Evolutionary conservation across 2,329 filamentous ascomycete species (phyloP), one percentile per base, ranked within the genome.

Genomic region (Tolypocladium capitatum): DNA sequence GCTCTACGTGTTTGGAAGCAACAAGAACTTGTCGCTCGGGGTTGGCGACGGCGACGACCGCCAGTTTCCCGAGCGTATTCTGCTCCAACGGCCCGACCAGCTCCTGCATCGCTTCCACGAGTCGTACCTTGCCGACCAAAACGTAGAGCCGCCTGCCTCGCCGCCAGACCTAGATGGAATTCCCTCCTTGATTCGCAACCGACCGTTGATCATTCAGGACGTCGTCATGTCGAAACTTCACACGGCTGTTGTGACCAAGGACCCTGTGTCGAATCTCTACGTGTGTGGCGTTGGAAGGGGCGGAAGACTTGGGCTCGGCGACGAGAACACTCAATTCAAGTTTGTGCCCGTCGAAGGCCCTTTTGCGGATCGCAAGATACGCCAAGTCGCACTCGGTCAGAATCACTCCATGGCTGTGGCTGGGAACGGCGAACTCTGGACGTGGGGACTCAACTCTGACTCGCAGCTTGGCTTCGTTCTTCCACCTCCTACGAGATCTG

Each of bases 11-110:
- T 96, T 97, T 65, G 92, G 92, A 45, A 97, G 90, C 66, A 98
- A 96, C 67, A 94, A 92, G 60, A 98, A 98, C 56, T 68, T 94
- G 10, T 92, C 86, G 0, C 76, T 98, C 21, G 92, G 92, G 1
- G 83, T 97, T 51, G 90, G 90, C n/a, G 90, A 98, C 60, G 84
- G 94, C 58, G 89, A 96, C 62, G 91, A 98, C 60, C 81, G 92
- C 3, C 90, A 97, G 53, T 94, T 84, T 58, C 92, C 92, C 0
- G 92, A 97, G 62, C 84, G 88, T 10, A 80, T 96, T 11, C 70
- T 74, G 31, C 65, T 97, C 32, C 78, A 80, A 48, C 80, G 91
- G 16, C 88, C 92, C 0, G 81, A 86, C 24, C 80, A 87, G 59
- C 72, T 97, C 1, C 64, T 95, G 14, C 76, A 79, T 45, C 74